Conservation (phyloP, 2,329 filamentous ascomycete species). For the Triangularia verruculosa region DNA sequence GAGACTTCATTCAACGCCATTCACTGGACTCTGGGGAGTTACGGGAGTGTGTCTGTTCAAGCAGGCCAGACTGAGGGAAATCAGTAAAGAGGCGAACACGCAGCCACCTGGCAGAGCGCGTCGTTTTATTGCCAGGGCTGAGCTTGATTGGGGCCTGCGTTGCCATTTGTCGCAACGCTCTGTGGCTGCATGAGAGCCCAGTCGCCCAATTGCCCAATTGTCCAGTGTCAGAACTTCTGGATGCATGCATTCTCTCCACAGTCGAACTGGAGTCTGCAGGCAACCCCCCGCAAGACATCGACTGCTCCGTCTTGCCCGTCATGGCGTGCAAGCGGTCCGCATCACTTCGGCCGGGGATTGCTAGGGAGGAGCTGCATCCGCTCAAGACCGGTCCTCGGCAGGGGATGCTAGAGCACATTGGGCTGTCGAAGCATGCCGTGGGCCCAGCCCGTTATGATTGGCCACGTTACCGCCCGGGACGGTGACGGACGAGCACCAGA, state of each 20-base stretch:
- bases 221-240: conserved; percentile 16
- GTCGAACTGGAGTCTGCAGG: not conserved
- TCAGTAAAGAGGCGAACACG: conserved; percentile 3
- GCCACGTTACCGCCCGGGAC: conserved; percentile 35
- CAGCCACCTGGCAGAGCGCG: conserved; percentile 19
- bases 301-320: not conserved
- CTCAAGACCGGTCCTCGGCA: conserved; percentile 11
- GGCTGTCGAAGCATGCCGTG: not conserved
- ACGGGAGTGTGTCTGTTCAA: not conserved
- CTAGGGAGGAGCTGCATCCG: conserved; percentile 11
- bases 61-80: not conserved
- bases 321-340: conserved; percentile 6
- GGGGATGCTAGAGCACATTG: conserved; percentile 19
- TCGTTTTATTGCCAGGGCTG: not conserved
- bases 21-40: not conserved
- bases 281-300: conserved; percentile 7
- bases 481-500: conserved; percentile 29
- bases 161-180: conserved; percentile 1
- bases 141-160: conserved; percentile 3
- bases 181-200: conserved; percentile 18
- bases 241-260: conserved; percentile 12
- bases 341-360: conserved; percentile 3
- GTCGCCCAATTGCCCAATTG: conserved; percentile 25
- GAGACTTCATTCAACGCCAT: not conserved
- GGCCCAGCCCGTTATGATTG: conserved; percentile 22